These are phyloP conservation scores for Xylaria sp. DNA, from an alignment of 2,329 filamentous ascomycete species.

Conservation along the genomic window DNA sequence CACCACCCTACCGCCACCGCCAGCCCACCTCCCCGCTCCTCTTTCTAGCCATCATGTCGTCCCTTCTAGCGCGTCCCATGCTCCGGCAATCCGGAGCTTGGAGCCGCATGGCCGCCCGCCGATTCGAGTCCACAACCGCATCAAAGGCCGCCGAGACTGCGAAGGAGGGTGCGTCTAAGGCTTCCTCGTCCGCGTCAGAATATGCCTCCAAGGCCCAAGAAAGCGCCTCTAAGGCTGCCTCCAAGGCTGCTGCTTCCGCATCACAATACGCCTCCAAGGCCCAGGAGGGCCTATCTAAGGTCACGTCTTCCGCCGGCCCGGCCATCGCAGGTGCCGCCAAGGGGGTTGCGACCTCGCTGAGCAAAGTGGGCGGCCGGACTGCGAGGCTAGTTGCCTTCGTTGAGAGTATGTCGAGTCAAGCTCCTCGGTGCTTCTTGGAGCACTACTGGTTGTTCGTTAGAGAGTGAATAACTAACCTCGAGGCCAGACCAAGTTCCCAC, in stretches of 20 bases:
- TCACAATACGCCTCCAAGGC: conserved; percentile 71
- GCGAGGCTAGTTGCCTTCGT: conserved; percentile 81
- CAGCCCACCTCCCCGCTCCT: conserved; percentile 3
- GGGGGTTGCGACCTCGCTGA: conserved; percentile 71
- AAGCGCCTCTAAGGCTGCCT: conserved; percentile 48
- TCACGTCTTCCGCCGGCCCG: conserved; percentile 81
- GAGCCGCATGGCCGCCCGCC: conserved; percentile 59
- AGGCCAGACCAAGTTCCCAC: conserved; percentile 80
- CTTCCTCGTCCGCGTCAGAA: conserved; percentile 29
- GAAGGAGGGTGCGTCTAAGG: conserved; percentile 54
- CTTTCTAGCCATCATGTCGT: conserved; percentile 44
- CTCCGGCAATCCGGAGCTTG: conserved; percentile 52
- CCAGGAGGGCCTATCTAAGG: conserved; percentile 82
- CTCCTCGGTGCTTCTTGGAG: conserved; percentile 1
- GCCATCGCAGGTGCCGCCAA: conserved; percentile 78
- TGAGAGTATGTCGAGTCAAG: conserved; percentile 76
- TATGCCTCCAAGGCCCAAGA: conserved; percentile 61
- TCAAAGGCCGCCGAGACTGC: conserved; percentile 47
- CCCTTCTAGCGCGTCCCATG: conserved; percentile 47
- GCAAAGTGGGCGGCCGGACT: conserved; percentile 84
- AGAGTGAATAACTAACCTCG: conserved; percentile 35
- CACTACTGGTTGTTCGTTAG: too few relatives aligned
- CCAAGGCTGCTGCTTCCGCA: conserved; percentile 55
- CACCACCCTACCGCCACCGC: conserved; percentile 3
- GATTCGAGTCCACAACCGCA: conserved; percentile 70